Evolutionary conservation across 73 alveolate species (phyloP), one percentile per base, ranked within the genome.

Genomic region (Uronychia binucleata): DNA sequence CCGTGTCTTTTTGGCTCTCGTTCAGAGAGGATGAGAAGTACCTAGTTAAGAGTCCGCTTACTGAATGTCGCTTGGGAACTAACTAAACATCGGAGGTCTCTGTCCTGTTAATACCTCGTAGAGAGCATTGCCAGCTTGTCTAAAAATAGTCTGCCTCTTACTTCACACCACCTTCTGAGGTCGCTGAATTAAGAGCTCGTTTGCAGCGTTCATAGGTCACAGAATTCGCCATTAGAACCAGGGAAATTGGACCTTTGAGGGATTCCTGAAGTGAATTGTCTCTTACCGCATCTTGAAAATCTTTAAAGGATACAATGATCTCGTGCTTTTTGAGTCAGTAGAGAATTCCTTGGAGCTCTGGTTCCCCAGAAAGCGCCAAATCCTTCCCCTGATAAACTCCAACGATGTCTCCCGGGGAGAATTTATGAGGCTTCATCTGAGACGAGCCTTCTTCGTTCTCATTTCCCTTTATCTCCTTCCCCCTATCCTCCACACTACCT

Each of bases 361-460:
- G 89, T 57, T 76, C 59, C 76, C 93, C 93, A 85, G 93, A 87
- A 83, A 91, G 77, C 95, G 92, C 83, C 59, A 90, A 89, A 27
- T 77, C 27, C 88, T 89, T 75, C 83, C 81, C 32, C 79, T 80
- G 86, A 93, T 30, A 31, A 8, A 30, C 75, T 29, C 98, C 98
- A 14, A 96, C 98, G 8, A 93, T 93, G 86, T 96, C 99, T 0
- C 99, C 99, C 81, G 94, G 89, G 78, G 97, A 88, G 78, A 96
- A 90, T 87, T 93, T 95, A 82, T 92, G 83, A 76, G 81, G 14
- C 87, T 84, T 77, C 30, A n/a, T n/a, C n/a, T n/a, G n/a, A n/a
- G n/a, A n/a, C n/a, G n/a, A n/a, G n/a, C 84, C 33, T n/a, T 83
- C 83, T 1, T 34, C 84, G 1, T 83, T 84, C 33, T 83, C 33